These are phyloP conservation scores for Aureobasidium zeae DNA, from an alignment of 2,329 filamentous ascomycete genomes.

Conservation along the genomic window DNA sequence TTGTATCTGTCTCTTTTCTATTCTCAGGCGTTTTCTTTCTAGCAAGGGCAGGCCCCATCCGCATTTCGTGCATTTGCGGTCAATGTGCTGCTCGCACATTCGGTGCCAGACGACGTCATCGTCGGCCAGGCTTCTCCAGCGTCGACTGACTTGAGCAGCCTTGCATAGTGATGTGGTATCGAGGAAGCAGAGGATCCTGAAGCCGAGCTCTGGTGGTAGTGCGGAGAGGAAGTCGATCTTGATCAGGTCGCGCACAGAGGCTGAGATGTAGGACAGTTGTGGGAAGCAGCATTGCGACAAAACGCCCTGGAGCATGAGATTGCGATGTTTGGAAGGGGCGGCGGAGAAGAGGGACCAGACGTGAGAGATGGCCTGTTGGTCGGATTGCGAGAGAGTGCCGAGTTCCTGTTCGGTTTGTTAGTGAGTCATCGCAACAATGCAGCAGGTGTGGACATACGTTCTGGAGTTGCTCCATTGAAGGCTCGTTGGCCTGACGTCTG, in stretches of 20 bases:
- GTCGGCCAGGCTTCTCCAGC: constrained; percentile 85
- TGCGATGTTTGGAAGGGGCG: constrained; percentile 84
- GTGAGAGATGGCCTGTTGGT: constrained; percentile 92
- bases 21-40: constrained; percentile 77
- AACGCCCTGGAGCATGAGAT: constrained; percentile 93
- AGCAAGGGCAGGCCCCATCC: constrained; percentile 88
- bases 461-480: constrained; percentile 91
- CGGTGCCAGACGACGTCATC: constrained; percentile 96
- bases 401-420: constrained; percentile 52
- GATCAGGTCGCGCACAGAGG: constrained; percentile 84
- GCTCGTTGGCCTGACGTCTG: constrained; percentile 82
- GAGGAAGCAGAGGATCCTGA: constrained; percentile 85
- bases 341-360: constrained; percentile 98
- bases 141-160: constrained; percentile 82
- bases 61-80: constrained; percentile 87
- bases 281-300: constrained; percentile 96
- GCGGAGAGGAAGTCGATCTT: constrained; percentile 94
- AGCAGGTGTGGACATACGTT: constrained; percentile 43
- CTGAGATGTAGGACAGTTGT: constrained; percentile 85
- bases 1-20: constrained; percentile 78
- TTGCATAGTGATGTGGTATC: constrained; percentile 94
- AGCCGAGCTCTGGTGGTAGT: constrained; percentile 79
- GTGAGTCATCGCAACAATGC: not conserved
- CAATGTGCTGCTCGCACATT: constrained; percentile 97
- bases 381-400: constrained; percentile 67